A percentile compares a stretch with the other conserved stretches of the same genome.
Evolutionary conservation across 306 rosid species (phyloP).

Genomic region (Sesbania bispinosa): DNA sequence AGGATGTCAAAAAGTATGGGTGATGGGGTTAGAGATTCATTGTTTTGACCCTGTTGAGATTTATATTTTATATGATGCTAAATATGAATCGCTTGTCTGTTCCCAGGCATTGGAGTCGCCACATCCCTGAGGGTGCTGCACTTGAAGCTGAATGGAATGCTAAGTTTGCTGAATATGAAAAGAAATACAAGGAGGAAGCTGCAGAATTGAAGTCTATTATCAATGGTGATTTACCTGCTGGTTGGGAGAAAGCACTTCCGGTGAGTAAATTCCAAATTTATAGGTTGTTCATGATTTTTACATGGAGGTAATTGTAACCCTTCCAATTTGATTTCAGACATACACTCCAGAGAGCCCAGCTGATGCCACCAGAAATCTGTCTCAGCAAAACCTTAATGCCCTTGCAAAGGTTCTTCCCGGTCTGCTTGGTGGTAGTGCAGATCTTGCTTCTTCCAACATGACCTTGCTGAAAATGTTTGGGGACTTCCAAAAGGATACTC

Average conservation of each 20-base stretch:
- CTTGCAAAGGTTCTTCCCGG: conserved; percentile 90
- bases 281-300: background rate
- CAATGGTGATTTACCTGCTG: conserved; percentile 74
- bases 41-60: background rate
- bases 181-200: conserved; percentile 86
- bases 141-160: conserved; percentile 92
- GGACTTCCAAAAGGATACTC: conserved; percentile 81
- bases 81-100: conserved; percentile 14
- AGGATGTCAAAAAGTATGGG: conserved; percentile 80
- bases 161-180: conserved; percentile 85
- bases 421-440: conserved; percentile 99
- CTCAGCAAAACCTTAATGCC: conserved; percentile 90
- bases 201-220: conserved; percentile 68
- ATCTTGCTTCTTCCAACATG: conserved; percentile 99
- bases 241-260: conserved; percentile 98
- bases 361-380: conserved; percentile 89
- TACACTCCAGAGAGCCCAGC: conserved; percentile 94
- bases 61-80: conserved; percentile 25
- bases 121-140: conserved; percentile 64
- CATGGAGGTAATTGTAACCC: background rate
- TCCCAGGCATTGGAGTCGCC: conserved; percentile 95
- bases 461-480: conserved; percentile 84
- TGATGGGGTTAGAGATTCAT: conserved; percentile 8
- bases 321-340: conserved; percentile 40
- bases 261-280: conserved; percentile 48